A percentile compares a stretch with the other conserved stretches of the same genome.
phyloP scores from a whole-genome alignment of 768 basidiomycete species.

The Lepiota venenata region DNA sequence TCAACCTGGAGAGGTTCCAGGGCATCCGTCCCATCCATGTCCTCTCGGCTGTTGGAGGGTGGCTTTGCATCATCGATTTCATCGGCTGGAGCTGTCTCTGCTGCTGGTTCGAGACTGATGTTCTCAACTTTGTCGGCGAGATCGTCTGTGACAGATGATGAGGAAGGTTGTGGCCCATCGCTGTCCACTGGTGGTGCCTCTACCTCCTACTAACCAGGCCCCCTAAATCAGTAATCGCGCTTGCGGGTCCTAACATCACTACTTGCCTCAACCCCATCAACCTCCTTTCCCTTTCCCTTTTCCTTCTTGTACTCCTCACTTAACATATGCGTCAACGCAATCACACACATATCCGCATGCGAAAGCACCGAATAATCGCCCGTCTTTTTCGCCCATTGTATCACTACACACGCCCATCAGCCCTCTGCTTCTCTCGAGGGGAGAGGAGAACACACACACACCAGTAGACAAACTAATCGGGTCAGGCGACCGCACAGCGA shows the following conservation, averaged over 20 bases:
- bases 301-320: constrained; percentile 51
- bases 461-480: constrained; percentile 64
- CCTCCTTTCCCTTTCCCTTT: constrained; percentile 24
- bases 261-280: constrained; percentile 22
- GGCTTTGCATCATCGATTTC: constrained; percentile 1
- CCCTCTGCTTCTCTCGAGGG: neutral
- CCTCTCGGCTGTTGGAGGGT: constrained; percentile 8
- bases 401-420: constrained; percentile 48
- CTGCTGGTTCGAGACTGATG: constrained; percentile 1
- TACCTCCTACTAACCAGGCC: constrained; percentile 28
- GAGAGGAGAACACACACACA: constrained; percentile 24
- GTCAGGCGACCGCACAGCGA: constrained; percentile 70
- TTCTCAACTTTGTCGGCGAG: constrained; percentile 1
- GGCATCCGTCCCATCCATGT: constrained; percentile 16
- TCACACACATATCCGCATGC: constrained; percentile 83
- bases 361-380: constrained; percentile 95
- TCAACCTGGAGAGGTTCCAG: constrained; percentile 15
- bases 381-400: constrained; percentile 89
- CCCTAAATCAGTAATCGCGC: constrained; percentile 10
- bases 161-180: neutral
- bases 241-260: too few relatives aligned
- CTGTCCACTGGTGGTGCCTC: neutral
- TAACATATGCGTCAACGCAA: constrained; percentile 84
- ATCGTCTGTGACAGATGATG: neutral
- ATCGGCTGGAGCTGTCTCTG: neutral